Conservation (phyloP, 768 basidiomycete genomes). For the Xerocomus spinulosus region DNA sequence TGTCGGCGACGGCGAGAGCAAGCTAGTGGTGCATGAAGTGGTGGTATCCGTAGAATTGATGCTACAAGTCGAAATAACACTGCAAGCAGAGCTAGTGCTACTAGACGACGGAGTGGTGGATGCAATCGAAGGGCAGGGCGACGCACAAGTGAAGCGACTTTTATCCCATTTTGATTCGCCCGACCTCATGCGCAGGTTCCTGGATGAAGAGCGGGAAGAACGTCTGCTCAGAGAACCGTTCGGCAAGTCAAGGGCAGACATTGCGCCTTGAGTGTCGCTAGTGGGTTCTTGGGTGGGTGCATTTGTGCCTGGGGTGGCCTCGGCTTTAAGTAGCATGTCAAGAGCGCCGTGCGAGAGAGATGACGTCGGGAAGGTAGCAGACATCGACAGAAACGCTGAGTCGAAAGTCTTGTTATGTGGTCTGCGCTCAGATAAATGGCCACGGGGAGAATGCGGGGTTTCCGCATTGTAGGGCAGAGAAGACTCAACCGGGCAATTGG, state of each 20-base stretch:
- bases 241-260: constrained; percentile 25
- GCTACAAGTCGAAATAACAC: constrained; percentile 22
- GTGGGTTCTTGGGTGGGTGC: constrained; percentile 15
- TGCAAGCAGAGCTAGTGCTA: constrained; percentile 24
- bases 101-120: constrained; percentile 20
- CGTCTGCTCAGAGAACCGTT: constrained; percentile 24
- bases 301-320: constrained; percentile 18
- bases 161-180: constrained; percentile 29
- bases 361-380: constrained; percentile 28
- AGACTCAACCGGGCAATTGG: constrained; percentile 16
- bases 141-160: constrained; percentile 26
- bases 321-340: constrained; percentile 32
- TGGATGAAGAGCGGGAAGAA: constrained; percentile 29
- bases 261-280: constrained; percentile 16
- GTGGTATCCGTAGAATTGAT: constrained; percentile 12
- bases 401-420: constrained; percentile 23
- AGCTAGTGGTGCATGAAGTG: constrained; percentile 14
- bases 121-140: constrained; percentile 27
- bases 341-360: constrained; percentile 29
- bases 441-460: constrained; percentile 28
- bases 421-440: constrained; percentile 19
- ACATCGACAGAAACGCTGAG: constrained; percentile 21
- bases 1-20: constrained; percentile 26
- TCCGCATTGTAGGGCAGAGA: constrained; percentile 31
- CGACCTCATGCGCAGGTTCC: constrained; percentile 22